Evolutionary conservation across 495 filamentous ascomycete genomes (phyloP), one percentile per base, ranked within the genome.

Genomic region (Neurospora sp.): DNA sequence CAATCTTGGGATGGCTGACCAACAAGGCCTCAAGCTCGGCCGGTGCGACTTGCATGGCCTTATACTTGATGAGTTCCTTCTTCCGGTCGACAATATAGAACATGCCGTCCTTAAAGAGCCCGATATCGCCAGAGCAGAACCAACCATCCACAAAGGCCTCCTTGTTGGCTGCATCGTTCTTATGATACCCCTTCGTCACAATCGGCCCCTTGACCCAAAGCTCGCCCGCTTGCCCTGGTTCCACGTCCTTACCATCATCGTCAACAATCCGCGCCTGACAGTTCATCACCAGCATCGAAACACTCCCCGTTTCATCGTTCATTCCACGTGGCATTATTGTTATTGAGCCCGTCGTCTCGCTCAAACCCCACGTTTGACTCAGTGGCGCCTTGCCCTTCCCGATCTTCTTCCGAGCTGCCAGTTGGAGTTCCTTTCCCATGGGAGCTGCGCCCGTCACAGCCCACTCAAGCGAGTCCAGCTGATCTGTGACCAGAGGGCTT

Each of bases 1-100:
- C 86, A 69, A 97, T 86, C 61, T 87, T 84, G 22, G 88, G 85
- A 75, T 94, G 92, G 16, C 86, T 84, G 4, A 90, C 78, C n/a
- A 96, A 82, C 27, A 93, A 72, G 7, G 90, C 93, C 76, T 94
- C 93, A 1, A 95, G 82, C 79, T 96, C 93, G 1, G 93, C 92
- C 4, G 92, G 92, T 1, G 92, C 85, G 0, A 95, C 91, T 76
- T 94, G 92, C 78, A 90, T 90, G 2, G 90, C 92, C 71, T 91
- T 81, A 71, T 79, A 80, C 70, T 83, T 83, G 74, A 82, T 82
- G 59, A 82, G 78, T 73, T 83, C 81, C 80, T 95, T 95, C 68
- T 92, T 90, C 40, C 92, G 88, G 75, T 93, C 92, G 2, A 92
- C 91, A 74, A 94, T 77, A 72, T 79, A 82, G 45, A 87, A 81